Base-by-base conservation (phyloP, 139 green algal species). In the Micractinium sp. region DNA sequence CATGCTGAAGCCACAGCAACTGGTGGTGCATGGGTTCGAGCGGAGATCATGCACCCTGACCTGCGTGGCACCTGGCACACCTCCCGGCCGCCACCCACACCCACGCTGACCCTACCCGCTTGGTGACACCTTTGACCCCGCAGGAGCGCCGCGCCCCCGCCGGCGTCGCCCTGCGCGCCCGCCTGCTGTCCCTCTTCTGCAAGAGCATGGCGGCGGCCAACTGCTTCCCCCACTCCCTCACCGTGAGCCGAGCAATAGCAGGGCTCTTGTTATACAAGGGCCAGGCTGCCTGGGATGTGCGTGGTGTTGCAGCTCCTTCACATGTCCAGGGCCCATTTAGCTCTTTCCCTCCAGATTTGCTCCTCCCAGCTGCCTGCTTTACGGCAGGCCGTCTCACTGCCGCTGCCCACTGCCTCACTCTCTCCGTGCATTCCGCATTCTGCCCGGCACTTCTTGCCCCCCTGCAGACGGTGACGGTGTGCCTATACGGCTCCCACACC, bases 121-220 rank as follows among this genome's bases (percentile, higher is more conserved):
- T 3, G 25, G 2, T 39, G 29, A 31, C 15, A 7, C 3, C 13
- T 39, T 2, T 0, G 0, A 19, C 20, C 83, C 38, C 31, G 75
- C 56, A 89, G 86, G 86, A 89, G 53, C 86, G 56, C 38, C 88
- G 83, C 0, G 20, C 71, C 53, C 89, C 94, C 18, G 94, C 93
- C 15, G 80, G 81, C 1, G 88, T 91, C 35, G 81, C 90, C 29
- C 85, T 96, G 56, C 87, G 90, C 20, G 86, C 66, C 3, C 87
- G 92, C 36, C 76, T 96, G 27, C 89, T 95, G 60, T 84, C 73
- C 13, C 83, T 97, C 41, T 91, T 95, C 60, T 91, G 53, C 82
- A 94, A 93, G 84, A 97, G 93, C 90, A 85, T 97, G 22, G 87
- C 92, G n/a, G 96, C 96, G 9, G 96, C 96, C 75, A 97, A 97